Percentiles rank a stretch among this genome's conserved stretches.
Evolutionary conservation across 2,329 filamentous ascomycete species (phyloP).

Genomic region (Chaetomiaceae sp.): DNA sequence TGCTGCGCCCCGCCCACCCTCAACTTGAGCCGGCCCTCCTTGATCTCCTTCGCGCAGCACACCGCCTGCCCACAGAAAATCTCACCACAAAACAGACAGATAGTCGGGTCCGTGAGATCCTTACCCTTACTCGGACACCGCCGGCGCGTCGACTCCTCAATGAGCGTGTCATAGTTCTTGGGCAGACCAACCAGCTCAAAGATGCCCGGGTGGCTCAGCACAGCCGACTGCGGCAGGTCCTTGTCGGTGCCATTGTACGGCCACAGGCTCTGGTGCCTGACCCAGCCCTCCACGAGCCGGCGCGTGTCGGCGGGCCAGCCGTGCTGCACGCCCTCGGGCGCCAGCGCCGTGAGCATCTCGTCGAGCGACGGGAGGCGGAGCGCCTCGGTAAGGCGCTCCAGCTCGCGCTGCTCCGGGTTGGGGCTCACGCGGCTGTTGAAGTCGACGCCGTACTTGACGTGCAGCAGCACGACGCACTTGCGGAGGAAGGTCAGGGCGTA

Average conservation of each 20-base stretch:
- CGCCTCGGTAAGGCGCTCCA: slow-evolving; percentile 72
- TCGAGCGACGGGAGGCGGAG: slow-evolving; percentile 75
- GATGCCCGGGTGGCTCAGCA: slow-evolving; percentile 77
- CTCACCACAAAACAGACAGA: slow-evolving; percentile 94
- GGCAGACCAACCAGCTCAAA: slow-evolving; percentile 92
- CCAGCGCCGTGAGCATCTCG: slow-evolving; percentile 65
- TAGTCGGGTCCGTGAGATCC: slow-evolving; percentile 82
- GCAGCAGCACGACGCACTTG: slow-evolving; percentile 76
- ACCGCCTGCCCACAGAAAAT: slow-evolving; percentile 93
- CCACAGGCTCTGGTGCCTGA: slow-evolving; percentile 56
- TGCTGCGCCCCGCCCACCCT: slow-evolving; percentile 79
- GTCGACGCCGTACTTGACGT: slow-evolving; percentile 84
- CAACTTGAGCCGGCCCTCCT: slow-evolving; percentile 37
- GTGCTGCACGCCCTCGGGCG: slow-evolving; percentile 38
- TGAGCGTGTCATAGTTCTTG: slow-evolving; percentile 85
- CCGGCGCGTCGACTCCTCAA: slow-evolving; percentile 81
- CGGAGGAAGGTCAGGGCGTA: slow-evolving; percentile 89
- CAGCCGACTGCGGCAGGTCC: slow-evolving; percentile 39
- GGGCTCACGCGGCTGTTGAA: slow-evolving; percentile 67
- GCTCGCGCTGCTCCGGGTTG: slow-evolving; percentile 65
- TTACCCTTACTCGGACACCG: slow-evolving; percentile 87
- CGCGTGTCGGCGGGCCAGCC: slow-evolving; percentile 47
- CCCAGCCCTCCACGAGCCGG: slow-evolving; percentile 63
- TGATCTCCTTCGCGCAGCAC: slow-evolving; percentile 72
- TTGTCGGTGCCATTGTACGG: slow-evolving; percentile 23